Base-by-base conservation (phyloP, 2,329 filamentous ascomycete genomes). In the Ilyonectria mors-panacis region DNA sequence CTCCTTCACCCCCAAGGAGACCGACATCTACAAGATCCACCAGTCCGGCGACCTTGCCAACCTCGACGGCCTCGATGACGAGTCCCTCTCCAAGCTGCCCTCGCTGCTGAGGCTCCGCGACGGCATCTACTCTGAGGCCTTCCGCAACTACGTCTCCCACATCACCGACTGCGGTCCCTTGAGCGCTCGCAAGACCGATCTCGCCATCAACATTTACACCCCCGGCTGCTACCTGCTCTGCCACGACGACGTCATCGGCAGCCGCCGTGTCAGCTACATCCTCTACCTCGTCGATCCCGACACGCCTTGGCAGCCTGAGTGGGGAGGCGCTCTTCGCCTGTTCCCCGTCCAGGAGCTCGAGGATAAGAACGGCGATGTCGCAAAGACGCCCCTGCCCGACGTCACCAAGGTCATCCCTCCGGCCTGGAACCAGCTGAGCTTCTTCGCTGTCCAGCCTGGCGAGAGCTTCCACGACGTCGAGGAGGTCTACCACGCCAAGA, bases 241-340 rank as follows among this genome's bases (percentile, higher is more conserved):
- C 82, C 96, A 99, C 78, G 96, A 99, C 85, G 96, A 99, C 82
- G 96, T 99, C 68, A 99, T 99, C 80, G 96, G 96, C n/a, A 97
- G 93, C 77, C 89, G 96, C 67, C 91, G 95, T 72, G 92, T 99
- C 76, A 98, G 95, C 86, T 99, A 98, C 81, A 99, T 99, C 73
- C 86, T 99, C 66, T 99, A 99, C 80, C 86, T 99, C 69, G 95
- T 94, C 15, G 94, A 98, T 78, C 96, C 96, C 4, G 95, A 98
- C 77, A 90, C 87, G 66, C 91, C 93, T 6, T 99, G 96, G 96
- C 90, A 95, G 84, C 84, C 93, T 17, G 91, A 94, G 79, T 99
- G 95, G 94, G 96, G 96, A 70, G 96, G 96, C 67, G 95, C 95
- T 0, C 85, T 99, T 74, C 91, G 96, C 63, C 84, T 99, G 51